Evolutionary conservation across 768 basidiomycete species (phyloP), one percentile per base, ranked within the genome.

Genomic region (Phylloporus arenicola): DNA sequence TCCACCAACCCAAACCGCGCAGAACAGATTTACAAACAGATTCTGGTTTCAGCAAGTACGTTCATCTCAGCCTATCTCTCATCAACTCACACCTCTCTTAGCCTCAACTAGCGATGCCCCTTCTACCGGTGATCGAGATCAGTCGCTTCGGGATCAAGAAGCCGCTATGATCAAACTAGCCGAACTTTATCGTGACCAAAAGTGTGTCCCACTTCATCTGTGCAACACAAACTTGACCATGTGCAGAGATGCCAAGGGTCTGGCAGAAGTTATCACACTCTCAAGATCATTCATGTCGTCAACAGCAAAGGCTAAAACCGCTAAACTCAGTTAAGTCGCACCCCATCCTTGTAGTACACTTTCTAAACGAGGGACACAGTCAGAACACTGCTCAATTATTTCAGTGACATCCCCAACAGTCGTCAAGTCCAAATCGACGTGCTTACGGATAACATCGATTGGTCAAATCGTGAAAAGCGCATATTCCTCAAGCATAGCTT

Each of bases 261-360:
- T 98, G 3, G 90, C 92, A 10, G 81, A 92, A 48, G 84, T 95
- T 33, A 89, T 96, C 48, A 87, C 83, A 0, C 75, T 86, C 24
- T 92, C 90, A 0, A 75, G 92, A 43, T 76, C 81, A 0, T 92
- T 94, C 74, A 89, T 95, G 80, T 84, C 89, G 0, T 86, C 87
- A n/a, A 89, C 92, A 0, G 94, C 94, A 14, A 97, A 97, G 70
- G 94, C 93, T 1, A 96, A 97, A 70, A 96, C 95, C 0, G 93
- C 93, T 3, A 95, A 95, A 72, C 82, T 97, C 56, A 95, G 92
- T 92, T 30, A 54, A 58, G 52, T 43, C 14, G 29, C 38, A 35
- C 44, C 27, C 24, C 20, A 4, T 43, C 22, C 16, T n/a, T 2
- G 0, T 12, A 13, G 20, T n/a, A 9, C 20, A 8, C 7, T 20